Percentiles rank a stretch among this genome's conserved stretches.
Evolutionary conservation across 2,329 filamentous ascomycete species (phyloP).

Genomic region (Cordyceps cicadae): DNA sequence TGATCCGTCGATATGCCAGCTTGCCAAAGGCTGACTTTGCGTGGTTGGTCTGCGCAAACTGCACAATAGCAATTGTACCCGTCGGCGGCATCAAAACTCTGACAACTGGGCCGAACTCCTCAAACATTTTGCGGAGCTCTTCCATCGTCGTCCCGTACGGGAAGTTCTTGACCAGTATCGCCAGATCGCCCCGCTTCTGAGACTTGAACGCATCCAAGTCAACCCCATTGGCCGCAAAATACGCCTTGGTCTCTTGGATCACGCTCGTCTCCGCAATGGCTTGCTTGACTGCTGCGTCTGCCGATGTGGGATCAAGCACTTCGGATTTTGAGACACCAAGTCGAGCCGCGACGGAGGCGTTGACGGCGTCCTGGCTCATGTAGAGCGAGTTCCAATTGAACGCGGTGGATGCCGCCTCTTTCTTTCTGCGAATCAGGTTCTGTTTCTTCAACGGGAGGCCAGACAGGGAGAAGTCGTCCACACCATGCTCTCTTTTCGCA

Average conservation of each 20-base stretch:
- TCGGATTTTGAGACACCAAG: constrained; percentile 87
- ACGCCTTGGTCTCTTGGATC: constrained; percentile 92
- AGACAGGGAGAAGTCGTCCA: constrained; percentile 84
- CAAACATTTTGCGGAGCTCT: constrained; percentile 73
- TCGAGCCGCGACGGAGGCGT: constrained; percentile 77
- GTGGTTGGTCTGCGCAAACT: constrained; percentile 71
- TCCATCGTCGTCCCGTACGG: constrained; percentile 72
- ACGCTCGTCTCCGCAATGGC: constrained; percentile 92
- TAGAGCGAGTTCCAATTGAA: constrained; percentile 99
- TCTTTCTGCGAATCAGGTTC: constrained; percentile 77
- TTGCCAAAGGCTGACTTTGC: constrained; percentile 76
- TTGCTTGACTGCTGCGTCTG: constrained; percentile 91
- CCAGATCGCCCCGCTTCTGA: constrained; percentile 72
- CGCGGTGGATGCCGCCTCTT: constrained; percentile 64
- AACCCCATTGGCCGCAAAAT: constrained; percentile 79
- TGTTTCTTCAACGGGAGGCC: constrained; percentile 94
- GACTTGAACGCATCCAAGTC: constrained; percentile 88
- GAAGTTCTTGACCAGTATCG: constrained; percentile 92
- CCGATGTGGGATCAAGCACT: constrained; percentile 87
- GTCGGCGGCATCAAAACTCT: constrained; percentile 85
- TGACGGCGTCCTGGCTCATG: constrained; percentile 93
- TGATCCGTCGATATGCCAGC: constrained; percentile 82
- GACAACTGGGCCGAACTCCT: constrained; percentile 74
- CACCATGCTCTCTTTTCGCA: constrained; percentile 68
- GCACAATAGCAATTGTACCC: constrained; percentile 87